Percentiles rank a stretch among this genome's conserved stretches.
Evolutionary conservation across 1,284 basidiomycete species (phyloP).

Genomic region (Clitocybe nebularis): DNA sequence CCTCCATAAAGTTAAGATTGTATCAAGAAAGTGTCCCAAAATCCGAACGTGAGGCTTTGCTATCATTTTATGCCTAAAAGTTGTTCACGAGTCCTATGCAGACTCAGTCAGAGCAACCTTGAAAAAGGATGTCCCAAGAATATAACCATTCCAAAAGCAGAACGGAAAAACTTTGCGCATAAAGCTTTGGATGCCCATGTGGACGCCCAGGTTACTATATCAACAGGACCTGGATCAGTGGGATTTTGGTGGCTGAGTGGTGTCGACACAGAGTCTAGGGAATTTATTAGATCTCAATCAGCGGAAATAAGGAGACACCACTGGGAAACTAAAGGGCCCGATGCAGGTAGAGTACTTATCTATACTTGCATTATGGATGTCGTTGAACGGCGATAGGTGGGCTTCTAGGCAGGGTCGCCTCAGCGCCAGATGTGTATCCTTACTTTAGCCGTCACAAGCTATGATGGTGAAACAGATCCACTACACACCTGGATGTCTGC

Average conservation of each 20-base stretch:
- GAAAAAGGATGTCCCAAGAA: too few relatives aligned
- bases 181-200: not conserved
- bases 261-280: too few relatives aligned
- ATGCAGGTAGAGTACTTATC: too few relatives aligned
- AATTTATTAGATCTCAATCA: not conserved
- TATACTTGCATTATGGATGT: not conserved
- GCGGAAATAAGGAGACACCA: not conserved
- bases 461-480: slow-evolving; percentile 1
- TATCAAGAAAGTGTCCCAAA: too few relatives aligned
- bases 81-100: too few relatives aligned
- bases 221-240: not conserved
- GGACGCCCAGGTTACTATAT: slow-evolving; percentile 1
- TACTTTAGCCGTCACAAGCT: not conserved
- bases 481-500: not conserved
- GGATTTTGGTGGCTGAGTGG: slow-evolving; percentile 1
- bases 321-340: not conserved
- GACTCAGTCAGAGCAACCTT: too few relatives aligned
- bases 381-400: not conserved
- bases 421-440: not conserved
- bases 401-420: not conserved
- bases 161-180: not conserved
- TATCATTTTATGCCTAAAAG: too few relatives aligned
- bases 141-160: not conserved
- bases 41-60: too few relatives aligned
- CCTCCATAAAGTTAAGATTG: too few relatives aligned